Evolutionary conservation across 1,284 basidiomycete genomes (phyloP), one percentile per base, ranked within the genome.

Genomic region (Cystobasidium slooffiae): DNA sequence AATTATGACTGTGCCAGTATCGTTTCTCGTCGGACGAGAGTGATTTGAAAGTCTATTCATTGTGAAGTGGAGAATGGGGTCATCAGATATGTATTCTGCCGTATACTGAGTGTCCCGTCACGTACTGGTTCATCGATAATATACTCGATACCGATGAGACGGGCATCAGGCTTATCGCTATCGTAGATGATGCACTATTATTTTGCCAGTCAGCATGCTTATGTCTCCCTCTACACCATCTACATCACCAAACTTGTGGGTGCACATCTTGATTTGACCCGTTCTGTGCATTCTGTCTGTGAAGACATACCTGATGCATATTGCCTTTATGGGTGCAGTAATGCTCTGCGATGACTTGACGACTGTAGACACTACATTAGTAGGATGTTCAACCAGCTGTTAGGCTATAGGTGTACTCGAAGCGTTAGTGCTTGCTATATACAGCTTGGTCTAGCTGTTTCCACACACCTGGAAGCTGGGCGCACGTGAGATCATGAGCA

Each of bases 1-100:
- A 78, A 39, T 79, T 78, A 65, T 81, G 80, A 12, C 79, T 80
- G 58, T 81, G 80, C 80, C 80, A 81, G 75, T 77, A 80, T 22
- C 61, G 56, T 63, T 80, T 79, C 76, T 81, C 80, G 0, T 78
- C 75, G 1, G 56, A 74, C 0, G 76, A 76, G 18, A 80, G 65
- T 6, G 31, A 10, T 6, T 66, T 31, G 52, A 81, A 81, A 22
- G 70, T 73, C 69, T 72, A 24, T 7, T 1, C 6, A 16, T 18
- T 9, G 12, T 20, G 43, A 46, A 18, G 49, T 39, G 6, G 22
- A 12, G n/a, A n/a, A n/a, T n/a, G n/a, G n/a, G n/a, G 66, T 75
- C 1, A 63, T 52, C 44, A 64, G 51, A 20, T 8, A 39, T 24
- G 39, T 4, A 6, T n/a, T n/a, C n/a, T n/a, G n/a, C n/a, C n/a